Evolutionary conservation across 208 protist genomes (phyloP).

Genomic region (Leishmania aethiopica): DNA sequence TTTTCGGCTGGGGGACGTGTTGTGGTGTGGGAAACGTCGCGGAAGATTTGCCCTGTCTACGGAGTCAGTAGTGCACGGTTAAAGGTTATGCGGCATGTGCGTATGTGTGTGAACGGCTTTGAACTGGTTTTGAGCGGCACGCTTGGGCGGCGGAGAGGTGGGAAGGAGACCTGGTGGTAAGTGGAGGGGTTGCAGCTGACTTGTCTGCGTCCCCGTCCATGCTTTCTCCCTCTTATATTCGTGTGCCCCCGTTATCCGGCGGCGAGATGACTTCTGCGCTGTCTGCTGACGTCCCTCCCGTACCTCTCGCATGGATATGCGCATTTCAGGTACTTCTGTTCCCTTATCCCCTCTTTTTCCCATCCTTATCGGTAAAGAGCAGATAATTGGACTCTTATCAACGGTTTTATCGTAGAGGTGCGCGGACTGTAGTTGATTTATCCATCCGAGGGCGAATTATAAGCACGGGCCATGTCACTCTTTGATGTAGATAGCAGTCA

Average conservation of each 20-base stretch:
- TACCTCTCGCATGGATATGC: background rate
- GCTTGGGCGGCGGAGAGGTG: too few relatives aligned
- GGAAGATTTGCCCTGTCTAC: background rate
- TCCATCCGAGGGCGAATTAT: rapidly evolving
- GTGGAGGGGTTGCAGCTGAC: too few relatives aligned
- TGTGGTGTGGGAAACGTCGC: rapidly evolving
- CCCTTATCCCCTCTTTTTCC: background rate
- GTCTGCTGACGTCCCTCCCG: too few relatives aligned
- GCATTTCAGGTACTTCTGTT: background rate
- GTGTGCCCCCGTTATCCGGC: too few relatives aligned
- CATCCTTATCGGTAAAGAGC: rapidly evolving
- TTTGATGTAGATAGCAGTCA: slow-evolving; percentile 31
- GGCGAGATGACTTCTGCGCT: too few relatives aligned
- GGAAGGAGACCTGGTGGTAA: rapidly evolving
- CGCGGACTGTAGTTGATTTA: background rate
- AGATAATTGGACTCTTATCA: background rate
- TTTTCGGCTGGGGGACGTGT: too few relatives aligned
- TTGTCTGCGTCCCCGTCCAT: background rate
- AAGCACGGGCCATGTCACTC: slow-evolving; percentile 21
- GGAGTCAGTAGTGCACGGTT: background rate
- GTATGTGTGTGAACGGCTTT: rapidly evolving
- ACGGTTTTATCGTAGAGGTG: background rate
- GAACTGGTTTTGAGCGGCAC: too few relatives aligned
- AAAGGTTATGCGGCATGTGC: too few relatives aligned
- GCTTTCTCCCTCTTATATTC: too few relatives aligned